Percentiles rank a stretch among this genome's conserved stretches.
Evolutionary conservation across 2,329 filamentous ascomycete genomes (phyloP).

Genomic region (Aspergillus neoniger): DNA sequence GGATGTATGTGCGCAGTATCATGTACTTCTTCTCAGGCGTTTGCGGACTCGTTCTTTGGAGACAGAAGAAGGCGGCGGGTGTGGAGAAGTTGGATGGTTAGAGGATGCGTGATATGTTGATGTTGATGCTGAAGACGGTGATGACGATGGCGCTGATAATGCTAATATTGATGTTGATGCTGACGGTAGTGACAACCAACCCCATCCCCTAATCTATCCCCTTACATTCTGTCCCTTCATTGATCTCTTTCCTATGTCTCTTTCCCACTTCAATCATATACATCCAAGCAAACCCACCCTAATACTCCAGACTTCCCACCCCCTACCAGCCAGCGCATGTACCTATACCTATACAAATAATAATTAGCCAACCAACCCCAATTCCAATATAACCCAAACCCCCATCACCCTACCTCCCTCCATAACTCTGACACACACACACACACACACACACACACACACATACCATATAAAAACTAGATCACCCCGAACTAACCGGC

Average conservation of each 20-base stretch:
- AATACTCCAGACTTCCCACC: neutral
- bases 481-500: constrained; percentile 50
- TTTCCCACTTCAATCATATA: neutral
- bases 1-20: constrained; percentile 47
- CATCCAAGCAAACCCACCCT: neutral
- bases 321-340: neutral
- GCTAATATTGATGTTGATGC: neutral
- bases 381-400: too few relatives aligned
- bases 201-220: neutral
- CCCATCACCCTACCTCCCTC: too few relatives aligned
- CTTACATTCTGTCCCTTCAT: neutral
- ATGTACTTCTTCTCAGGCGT: constrained; percentile 67
- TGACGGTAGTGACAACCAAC: too few relatives aligned
- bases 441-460: too few relatives aligned
- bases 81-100: constrained; percentile 23
- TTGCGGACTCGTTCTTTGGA: constrained; percentile 63
- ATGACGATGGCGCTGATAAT: too few relatives aligned
- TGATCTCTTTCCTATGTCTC: neutral
- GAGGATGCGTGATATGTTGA: constrained; percentile 1
- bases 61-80: constrained; percentile 52
- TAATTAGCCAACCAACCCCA: neutral
- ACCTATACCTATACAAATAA: neutral
- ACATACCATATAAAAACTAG: neutral
- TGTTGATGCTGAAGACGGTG: neutral
- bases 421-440: neutral